Base-by-base conservation (phyloP, 352 stramenopile genomes). In the Globisporangium sylvaticum region DNA sequence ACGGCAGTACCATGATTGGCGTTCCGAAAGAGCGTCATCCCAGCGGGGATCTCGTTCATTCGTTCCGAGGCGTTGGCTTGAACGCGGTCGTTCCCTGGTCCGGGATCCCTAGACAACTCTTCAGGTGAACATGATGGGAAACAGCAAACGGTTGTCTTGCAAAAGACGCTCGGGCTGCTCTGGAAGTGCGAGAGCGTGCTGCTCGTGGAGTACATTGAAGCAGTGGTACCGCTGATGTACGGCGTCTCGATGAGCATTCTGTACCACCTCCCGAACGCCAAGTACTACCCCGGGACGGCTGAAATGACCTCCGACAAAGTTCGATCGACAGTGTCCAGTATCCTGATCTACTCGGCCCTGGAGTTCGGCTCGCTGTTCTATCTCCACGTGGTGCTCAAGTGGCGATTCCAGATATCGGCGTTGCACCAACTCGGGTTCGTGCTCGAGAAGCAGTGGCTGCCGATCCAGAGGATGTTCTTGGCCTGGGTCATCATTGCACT, bases 131-230 rank as follows among this genome's bases (percentile, higher is more conserved):
- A n/a, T n/a, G n/a, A n/a, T n/a, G n/a, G n/a, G n/a, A n/a, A 56
- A 1, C 29, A 59, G 31, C 31, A 8, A 24, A 59, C 29, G 0
- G 22, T 32, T 5, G 5, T 66, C 4, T 15, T 66, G 61, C 31
- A 52, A 5, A 66, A 29, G 7, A 60, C 67, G 2, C 65, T 78
- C 9, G 65, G 74, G 20, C 54, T 72, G 9, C 69, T n/a, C 3
- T 25, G 7, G 42, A 59, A 37, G 37, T 27, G 50, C 24, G 50
- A 57, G 50, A 57, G 50, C 14, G 50, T 57, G 24, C 12, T 34
- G 14, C 50, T 57, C 24, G 50, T 57, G 4, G 50, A 57, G 24
- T 57, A 22, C 50, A 57, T 57, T 1, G 50, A 57, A 27, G 20
- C 25, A 4, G 50, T 3, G 0, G 50, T 57, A 14, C 50, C 24